Evolutionary conservation across 352 stramenopile genomes (phyloP).

Genomic region (Phytophthora sansomeana): DNA sequence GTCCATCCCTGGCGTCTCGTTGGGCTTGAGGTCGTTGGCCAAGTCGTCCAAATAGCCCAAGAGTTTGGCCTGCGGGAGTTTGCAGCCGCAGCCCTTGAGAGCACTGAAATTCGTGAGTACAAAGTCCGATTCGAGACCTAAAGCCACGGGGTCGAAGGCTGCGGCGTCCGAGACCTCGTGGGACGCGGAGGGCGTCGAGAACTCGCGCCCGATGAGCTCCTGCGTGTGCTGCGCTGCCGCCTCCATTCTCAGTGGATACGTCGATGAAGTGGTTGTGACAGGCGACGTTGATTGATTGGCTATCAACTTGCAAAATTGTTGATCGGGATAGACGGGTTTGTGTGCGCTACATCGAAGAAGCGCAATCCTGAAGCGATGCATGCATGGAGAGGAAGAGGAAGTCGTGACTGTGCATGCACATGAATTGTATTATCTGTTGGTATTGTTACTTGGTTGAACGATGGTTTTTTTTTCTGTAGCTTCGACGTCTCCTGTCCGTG

Average conservation of each 20-base stretch:
- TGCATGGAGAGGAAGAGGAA: no score
- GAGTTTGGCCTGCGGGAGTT: constrained; percentile 94
- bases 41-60: constrained; percentile 92
- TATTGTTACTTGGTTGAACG: constrained; percentile 33
- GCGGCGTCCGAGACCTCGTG: constrained; percentile 2
- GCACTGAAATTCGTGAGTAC: constrained; percentile 85
- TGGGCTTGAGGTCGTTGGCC: constrained; percentile 92
- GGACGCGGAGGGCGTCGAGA: constrained; percentile 24
- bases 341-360: no score
- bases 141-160: constrained; percentile 61
- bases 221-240: constrained; percentile 59
- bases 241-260: constrained; percentile 49
- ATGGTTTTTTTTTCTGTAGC: constrained; percentile 18
- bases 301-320: no score
- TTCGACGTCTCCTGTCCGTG: constrained; percentile 5
- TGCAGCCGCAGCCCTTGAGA: constrained; percentile 97
- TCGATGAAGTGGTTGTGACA: constrained; percentile 8
- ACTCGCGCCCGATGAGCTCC: constrained; percentile 69
- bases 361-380: no score
- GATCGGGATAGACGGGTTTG: no score
- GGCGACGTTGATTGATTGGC: no score
- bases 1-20: constrained; percentile 91
- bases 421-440: not conserved
- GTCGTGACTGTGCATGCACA: constrained; percentile 1
- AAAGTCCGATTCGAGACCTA: constrained; percentile 82